A percentile compares a stretch with the other conserved stretches of the same genome.
Evolutionary conservation across 345 rosid species (phyloP).

Genomic region (Arabidopsis arenosa): DNA sequence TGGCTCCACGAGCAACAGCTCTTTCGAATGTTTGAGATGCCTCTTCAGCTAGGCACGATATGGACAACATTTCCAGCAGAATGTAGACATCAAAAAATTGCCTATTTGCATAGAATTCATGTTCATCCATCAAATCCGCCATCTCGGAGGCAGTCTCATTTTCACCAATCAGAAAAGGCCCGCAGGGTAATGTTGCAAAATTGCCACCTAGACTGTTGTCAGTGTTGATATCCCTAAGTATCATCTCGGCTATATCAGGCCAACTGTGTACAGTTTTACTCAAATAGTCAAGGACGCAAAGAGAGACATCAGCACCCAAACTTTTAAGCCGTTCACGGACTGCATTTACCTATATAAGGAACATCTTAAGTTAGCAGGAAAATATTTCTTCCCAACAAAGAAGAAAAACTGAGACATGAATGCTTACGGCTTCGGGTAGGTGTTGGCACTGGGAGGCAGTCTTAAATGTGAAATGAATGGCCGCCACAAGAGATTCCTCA

Average conservation of each 20-base stretch:
- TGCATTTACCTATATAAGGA: constrained; percentile 69
- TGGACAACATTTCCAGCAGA: constrained; percentile 90
- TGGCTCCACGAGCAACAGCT: constrained; percentile 86
- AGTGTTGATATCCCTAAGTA: constrained; percentile 81
- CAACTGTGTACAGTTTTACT: constrained; percentile 89
- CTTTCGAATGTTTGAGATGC: constrained; percentile 92
- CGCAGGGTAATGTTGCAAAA: constrained; percentile 54
- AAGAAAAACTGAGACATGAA: constrained; percentile 26
- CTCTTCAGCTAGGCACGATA: constrained; percentile 84
- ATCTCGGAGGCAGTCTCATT: constrained; percentile 62
- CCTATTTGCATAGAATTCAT: constrained; percentile 50
- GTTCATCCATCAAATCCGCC: constrained; percentile 61
- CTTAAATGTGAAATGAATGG: constrained; percentile 83
- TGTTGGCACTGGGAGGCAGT: constrained; percentile 91
- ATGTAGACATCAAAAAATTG: constrained; percentile 88
- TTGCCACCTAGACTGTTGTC: constrained; percentile 69
- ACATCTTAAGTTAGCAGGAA: constrained; percentile 34
- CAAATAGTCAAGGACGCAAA: constrained; percentile 79
- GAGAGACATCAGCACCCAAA: constrained; percentile 82
- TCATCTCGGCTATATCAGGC: constrained; percentile 83
- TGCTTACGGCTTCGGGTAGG: constrained; percentile 89
- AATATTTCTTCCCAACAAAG: constrained; percentile 9
- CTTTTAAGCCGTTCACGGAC: constrained; percentile 81
- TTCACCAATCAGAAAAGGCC: constrained; percentile 69
- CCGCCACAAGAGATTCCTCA: constrained; percentile 78